phyloP scores from a whole-genome alignment of 2,329 filamentous ascomycete species.

The Aspergillus uvarum region DNA sequence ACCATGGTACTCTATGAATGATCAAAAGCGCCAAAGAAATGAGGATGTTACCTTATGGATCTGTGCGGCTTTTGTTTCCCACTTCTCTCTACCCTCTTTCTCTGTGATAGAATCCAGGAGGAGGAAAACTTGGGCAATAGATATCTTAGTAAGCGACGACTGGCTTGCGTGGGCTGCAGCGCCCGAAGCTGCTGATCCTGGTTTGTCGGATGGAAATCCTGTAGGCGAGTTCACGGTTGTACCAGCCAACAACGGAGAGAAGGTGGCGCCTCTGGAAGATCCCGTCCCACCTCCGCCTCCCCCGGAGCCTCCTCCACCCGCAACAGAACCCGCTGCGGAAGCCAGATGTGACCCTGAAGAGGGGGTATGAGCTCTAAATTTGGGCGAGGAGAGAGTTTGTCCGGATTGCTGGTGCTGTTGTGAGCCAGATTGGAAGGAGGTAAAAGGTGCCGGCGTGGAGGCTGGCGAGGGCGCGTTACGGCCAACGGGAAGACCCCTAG shows the following conservation, averaged over 20 bases:
- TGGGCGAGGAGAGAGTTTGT: slow-evolving; percentile 57
- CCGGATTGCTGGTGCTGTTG: slow-evolving; percentile 53
- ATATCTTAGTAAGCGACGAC: slow-evolving; percentile 81
- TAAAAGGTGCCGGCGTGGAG: slow-evolving; percentile 56
- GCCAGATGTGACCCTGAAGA: slow-evolving; percentile 57
- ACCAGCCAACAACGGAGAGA: slow-evolving; percentile 60
- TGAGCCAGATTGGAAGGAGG: slow-evolving; percentile 54
- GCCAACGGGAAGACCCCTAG: slow-evolving; percentile 51
- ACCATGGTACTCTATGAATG: background rate
- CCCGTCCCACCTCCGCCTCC: slow-evolving; percentile 56
- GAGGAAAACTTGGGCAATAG: slow-evolving; percentile 91
- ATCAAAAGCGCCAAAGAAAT: background rate
- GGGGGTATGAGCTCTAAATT: slow-evolving; percentile 56
- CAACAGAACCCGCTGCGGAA: slow-evolving; percentile 55
- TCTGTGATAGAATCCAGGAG: slow-evolving; percentile 93
- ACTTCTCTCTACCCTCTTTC: slow-evolving; percentile 87
- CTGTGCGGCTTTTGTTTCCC: slow-evolving; percentile 87
- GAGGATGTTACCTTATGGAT: slow-evolving; percentile 75
- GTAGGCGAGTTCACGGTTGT: slow-evolving; percentile 55
- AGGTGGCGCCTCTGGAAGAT: slow-evolving; percentile 57
- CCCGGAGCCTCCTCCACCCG: slow-evolving; percentile 51
- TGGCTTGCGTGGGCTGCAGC: slow-evolving; percentile 49
- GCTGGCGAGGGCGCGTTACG: slow-evolving; percentile 55
- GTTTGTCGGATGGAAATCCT: slow-evolving; percentile 53
- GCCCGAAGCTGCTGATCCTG: slow-evolving; percentile 38